A percentile compares a stretch with the other conserved stretches of the same genome.
These are phyloP conservation scores for Pseudogymnoascus destructans DNA, from an alignment of 2,329 filamentous ascomycete genomes.

Conservation along the genomic window DNA sequence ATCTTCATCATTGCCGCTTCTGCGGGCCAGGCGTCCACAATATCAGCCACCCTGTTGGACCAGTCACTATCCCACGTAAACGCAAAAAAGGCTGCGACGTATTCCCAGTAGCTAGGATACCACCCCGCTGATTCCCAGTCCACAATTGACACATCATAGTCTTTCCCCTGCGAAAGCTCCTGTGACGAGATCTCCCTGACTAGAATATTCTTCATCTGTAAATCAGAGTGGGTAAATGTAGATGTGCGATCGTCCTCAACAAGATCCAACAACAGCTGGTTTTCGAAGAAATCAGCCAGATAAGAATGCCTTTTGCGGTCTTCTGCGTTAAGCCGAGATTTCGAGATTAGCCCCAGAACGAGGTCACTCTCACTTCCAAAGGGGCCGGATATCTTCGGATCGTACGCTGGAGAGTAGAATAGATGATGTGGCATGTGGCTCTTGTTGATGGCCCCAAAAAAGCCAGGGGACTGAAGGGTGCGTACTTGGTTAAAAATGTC, in stretches of 20 bases:
- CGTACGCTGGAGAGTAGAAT: slow-evolving; percentile 13
- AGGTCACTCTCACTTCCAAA: slow-evolving; percentile 4
- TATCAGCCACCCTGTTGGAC: slow-evolving; percentile 10
- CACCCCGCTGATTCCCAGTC: slow-evolving; percentile 17
- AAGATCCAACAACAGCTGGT: slow-evolving; percentile 6
- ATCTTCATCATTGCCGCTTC: slow-evolving; percentile 14
- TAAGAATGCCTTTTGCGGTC: slow-evolving; percentile 12
- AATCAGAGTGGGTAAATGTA: too few relatives aligned
- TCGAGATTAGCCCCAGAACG: slow-evolving; percentile 11
- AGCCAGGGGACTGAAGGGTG: slow-evolving; percentile 6
- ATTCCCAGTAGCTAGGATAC: slow-evolving; percentile 18
- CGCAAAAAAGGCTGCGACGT: slow-evolving; percentile 14
- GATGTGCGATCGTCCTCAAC: too few relatives aligned
- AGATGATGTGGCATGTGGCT: slow-evolving; percentile 13
- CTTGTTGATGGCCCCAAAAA: slow-evolving; percentile 12
- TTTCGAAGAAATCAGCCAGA: slow-evolving; percentile 13
- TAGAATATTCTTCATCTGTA: too few relatives aligned
- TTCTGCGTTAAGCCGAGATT: slow-evolving; percentile 11
- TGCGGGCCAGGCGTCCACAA: slow-evolving; percentile 15
- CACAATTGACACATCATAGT: slow-evolving; percentile 11
- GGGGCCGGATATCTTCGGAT: slow-evolving; percentile 12
- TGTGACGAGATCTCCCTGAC: too few relatives aligned
- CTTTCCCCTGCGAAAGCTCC: neutral
- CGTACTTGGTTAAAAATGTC: slow-evolving; percentile 3
- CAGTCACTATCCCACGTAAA: slow-evolving; percentile 17